A percentile compares a stretch with the other conserved stretches of the same genome.
Evolutionary conservation across 768 basidiomycete species (phyloP).

Genomic region (Botryobasidium botryosum): DNA sequence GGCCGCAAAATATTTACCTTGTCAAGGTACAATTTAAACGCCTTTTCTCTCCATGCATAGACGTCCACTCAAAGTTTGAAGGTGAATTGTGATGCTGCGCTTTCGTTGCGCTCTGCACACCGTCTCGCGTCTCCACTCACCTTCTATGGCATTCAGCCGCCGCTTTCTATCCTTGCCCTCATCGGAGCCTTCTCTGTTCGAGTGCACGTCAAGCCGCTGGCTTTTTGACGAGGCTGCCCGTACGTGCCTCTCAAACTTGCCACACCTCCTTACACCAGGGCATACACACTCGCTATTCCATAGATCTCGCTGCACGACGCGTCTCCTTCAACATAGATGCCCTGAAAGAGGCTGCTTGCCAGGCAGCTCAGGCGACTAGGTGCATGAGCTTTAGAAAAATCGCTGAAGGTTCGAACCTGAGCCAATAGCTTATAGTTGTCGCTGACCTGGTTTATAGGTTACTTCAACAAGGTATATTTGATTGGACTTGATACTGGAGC

Average conservation of each 20-base stretch:
- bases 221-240: background rate
- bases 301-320: background rate
- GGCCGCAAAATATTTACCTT: too few species aligned
- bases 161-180: too few species aligned
- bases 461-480: slow-evolving; percentile 26
- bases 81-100: too few species aligned
- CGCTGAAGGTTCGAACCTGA: background rate
- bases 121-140: too few species aligned
- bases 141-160: too few species aligned
- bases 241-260: background rate
- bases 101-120: too few species aligned
- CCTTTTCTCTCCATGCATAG: too few species aligned
- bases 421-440: background rate
- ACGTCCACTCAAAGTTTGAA: too few species aligned
- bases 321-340: background rate
- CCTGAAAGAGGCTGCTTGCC: background rate
- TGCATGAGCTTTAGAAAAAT: background rate
- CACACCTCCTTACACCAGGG: too few species aligned
- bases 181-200: too few species aligned
- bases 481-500: slow-evolving; percentile 24
- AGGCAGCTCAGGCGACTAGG: background rate
- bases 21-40: too few species aligned
- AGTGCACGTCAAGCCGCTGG: too few species aligned
- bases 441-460: slow-evolving; percentile 16
- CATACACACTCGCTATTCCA: background rate